Evolutionary conservation across 2,329 filamentous ascomycete species (phyloP).

Genomic region (Didymosphaeria variabile): DNA sequence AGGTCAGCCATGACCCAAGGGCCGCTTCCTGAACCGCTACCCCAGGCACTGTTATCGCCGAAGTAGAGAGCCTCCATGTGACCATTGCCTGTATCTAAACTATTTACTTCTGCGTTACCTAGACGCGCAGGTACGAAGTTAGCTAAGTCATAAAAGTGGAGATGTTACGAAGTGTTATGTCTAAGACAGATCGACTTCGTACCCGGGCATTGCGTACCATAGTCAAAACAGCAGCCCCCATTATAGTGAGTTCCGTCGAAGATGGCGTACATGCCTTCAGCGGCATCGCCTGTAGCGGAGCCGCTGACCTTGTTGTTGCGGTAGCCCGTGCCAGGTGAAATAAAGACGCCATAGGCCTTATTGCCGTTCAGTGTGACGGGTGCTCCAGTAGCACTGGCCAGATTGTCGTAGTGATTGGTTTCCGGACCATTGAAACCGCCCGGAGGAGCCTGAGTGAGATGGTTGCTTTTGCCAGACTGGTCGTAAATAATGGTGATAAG

Average conservation of each 20-base stretch:
- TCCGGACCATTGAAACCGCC: conserved; percentile 67
- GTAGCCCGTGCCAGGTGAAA: conserved; percentile 70
- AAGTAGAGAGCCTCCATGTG: conserved; percentile 77
- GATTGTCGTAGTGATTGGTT: conserved; percentile 65
- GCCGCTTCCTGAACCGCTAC: conserved; percentile 65
- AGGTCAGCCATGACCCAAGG: conserved; percentile 76
- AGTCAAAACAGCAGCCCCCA: conserved; percentile 61
- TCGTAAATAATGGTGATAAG: conserved; percentile 72
- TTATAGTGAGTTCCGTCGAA: conserved; percentile 70
- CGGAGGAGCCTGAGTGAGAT: conserved; percentile 69
- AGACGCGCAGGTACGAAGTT: no score
- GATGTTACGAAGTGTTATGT: no score
- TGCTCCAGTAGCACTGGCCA: conserved; percentile 67
- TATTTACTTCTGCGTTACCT: conserved; percentile 54
- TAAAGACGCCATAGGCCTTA: conserved; percentile 71
- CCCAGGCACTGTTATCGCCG: conserved; percentile 64
- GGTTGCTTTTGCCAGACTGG: conserved; percentile 69
- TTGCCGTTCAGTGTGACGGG: conserved; percentile 68
- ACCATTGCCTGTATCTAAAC: conserved; percentile 62
- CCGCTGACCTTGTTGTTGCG: conserved; percentile 65
- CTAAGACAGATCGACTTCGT: no score
- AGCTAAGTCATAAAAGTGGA: no score
- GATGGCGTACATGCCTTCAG: conserved; percentile 69
- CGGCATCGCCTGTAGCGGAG: conserved; percentile 62
- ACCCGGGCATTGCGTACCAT: no score